Evolutionary conservation across 768 basidiomycete species (phyloP).

Genomic region (Pulveroboletus ravenelii): DNA sequence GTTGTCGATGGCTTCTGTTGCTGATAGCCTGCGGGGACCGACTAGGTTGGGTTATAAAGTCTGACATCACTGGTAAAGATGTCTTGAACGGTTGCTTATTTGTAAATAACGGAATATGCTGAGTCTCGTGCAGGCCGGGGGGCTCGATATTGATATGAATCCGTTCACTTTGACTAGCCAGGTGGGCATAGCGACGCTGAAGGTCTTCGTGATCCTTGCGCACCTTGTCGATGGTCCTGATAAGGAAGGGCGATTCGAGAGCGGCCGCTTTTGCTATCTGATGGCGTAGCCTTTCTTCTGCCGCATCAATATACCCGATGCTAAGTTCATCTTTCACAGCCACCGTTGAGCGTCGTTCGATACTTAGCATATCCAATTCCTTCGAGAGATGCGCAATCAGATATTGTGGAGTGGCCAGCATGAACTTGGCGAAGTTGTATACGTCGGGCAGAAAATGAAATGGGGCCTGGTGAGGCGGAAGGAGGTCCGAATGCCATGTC

Average conservation of each 20-base stretch:
- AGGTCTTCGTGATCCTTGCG: constrained; percentile 53
- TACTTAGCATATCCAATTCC: constrained; percentile 67
- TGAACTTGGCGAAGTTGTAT: constrained; percentile 83
- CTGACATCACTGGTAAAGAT: constrained; percentile 2
- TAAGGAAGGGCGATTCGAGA: constrained; percentile 65
- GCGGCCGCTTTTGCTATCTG: constrained; percentile 79
- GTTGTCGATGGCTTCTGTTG: constrained; percentile 51
- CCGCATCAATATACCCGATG: constrained; percentile 73
- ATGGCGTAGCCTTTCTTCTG: constrained; percentile 67
- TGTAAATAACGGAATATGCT: constrained; percentile 19
- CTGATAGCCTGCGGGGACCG: constrained; percentile 6
- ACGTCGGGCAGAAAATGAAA: constrained; percentile 96
- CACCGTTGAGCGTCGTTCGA: constrained; percentile 64
- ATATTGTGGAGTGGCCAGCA: constrained; percentile 90
- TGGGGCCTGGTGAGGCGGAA: constrained; percentile 89
- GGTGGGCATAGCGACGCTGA: constrained; percentile 34
- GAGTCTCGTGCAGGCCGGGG: constrained; percentile 35
- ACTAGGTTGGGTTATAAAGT: constrained; percentile 2
- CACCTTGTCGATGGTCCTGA: constrained; percentile 59
- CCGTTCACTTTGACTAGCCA: constrained; percentile 18
- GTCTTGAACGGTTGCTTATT: constrained; percentile 6
- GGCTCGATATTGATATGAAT: constrained; percentile 14
- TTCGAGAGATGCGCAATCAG: constrained; percentile 66
- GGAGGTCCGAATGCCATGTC: constrained; percentile 91
- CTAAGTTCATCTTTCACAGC: constrained; percentile 73